Conservation (phyloP, 345 rosid genomes). For the Melaleuca alternifolia region DNA sequence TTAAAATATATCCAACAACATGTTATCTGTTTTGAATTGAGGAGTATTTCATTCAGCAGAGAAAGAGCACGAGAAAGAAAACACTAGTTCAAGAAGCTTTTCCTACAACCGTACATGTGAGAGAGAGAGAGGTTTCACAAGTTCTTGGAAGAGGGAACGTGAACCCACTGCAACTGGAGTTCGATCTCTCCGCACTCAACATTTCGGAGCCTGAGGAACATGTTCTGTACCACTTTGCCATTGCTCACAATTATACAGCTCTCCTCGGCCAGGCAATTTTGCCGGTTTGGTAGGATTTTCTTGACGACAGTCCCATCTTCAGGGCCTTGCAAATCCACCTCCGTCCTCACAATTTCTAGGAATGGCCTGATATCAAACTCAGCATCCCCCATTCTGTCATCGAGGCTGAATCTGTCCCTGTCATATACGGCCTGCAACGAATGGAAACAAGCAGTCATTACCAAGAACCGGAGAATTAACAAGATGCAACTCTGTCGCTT, state of each 20-base stretch:
- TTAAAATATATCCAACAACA: too few relatives aligned
- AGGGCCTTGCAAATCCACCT: constrained; percentile 8
- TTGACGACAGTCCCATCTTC: constrained; percentile 16
- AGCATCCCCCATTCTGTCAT: constrained; percentile 88
- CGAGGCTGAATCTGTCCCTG: constrained; percentile 44
- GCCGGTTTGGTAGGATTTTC: constrained; percentile 8
- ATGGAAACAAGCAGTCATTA: background rate
- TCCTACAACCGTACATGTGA: background rate
- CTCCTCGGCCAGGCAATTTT: constrained; percentile 28
- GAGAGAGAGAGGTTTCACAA: background rate
- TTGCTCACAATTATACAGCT: constrained; percentile 10
- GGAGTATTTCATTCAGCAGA: too few relatives aligned
- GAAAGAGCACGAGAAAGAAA: background rate
- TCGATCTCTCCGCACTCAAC: constrained; percentile 37
- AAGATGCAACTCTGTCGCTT: background rate
- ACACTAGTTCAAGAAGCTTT: background rate
- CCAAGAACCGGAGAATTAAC: background rate
- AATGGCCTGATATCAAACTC: constrained; percentile 45
- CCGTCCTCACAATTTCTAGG: constrained; percentile 37
- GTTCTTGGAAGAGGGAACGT: background rate
- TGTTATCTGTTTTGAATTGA: too few relatives aligned
- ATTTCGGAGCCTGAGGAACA: constrained; percentile 25
- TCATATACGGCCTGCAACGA: constrained; percentile 54
- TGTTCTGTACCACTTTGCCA: constrained; percentile 10
- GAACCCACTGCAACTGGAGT: constrained; percentile 29